Conservation (phyloP, 345 rosid genomes). For the Boechera stricta region DNA sequence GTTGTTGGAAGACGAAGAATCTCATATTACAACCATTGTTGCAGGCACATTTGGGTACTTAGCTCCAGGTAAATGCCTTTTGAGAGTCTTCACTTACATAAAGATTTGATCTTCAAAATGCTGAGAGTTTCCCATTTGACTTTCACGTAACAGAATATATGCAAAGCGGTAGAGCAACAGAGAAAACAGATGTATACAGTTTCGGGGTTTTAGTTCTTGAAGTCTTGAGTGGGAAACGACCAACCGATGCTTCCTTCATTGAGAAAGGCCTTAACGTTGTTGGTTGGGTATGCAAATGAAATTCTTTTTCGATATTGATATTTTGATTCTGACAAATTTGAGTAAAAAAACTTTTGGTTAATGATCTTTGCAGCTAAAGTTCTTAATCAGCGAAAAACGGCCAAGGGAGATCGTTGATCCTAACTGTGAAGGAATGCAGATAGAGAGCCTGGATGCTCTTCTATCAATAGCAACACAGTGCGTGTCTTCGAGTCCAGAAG, state of each 20-base stretch:
- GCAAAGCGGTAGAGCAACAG: conserved; percentile 99
- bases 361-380: conserved; percentile 73
- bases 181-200: conserved; percentile 96
- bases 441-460: conserved; percentile 81
- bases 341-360: not conserved
- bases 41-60: conserved; percentile 99
- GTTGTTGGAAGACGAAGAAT: conserved; percentile 91
- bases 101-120: not conserved
- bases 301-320: not conserved
- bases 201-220: conserved; percentile 95
- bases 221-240: conserved; percentile 93
- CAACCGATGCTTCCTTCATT: conserved; percentile 94
- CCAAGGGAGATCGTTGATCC: conserved; percentile 74
- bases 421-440: conserved; percentile 78
- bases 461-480: conserved; percentile 84
- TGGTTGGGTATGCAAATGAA: conserved; percentile 81
- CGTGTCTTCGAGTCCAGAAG: conserved; percentile 78
- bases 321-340: not conserved
- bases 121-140: not conserved
- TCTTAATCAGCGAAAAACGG: conserved; percentile 67
- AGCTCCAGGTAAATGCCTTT: conserved; percentile 77
- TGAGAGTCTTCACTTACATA: not conserved
- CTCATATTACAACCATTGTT: conserved; percentile 97
- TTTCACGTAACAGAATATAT: conserved; percentile 71
- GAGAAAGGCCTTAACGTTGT: conserved; percentile 98